Conservation (phyloP, 2,329 filamentous ascomycete genomes). For the Zymoseptoria passerinii region DNA sequence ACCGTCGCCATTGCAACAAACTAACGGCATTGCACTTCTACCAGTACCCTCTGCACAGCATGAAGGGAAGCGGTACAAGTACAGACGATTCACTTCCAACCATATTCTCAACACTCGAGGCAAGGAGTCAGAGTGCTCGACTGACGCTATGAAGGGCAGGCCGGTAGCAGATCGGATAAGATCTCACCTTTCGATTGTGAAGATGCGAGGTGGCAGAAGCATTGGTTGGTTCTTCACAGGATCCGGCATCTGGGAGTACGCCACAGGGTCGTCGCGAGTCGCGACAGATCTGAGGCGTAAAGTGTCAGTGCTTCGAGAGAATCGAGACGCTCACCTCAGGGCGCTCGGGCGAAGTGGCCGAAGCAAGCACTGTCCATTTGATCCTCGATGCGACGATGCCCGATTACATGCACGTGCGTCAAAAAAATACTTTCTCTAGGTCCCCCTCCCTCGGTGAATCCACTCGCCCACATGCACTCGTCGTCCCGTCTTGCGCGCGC, state of each 20-base stretch:
- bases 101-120: not conserved
- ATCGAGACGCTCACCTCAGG: not conserved
- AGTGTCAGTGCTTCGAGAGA: not conserved
- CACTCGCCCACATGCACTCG: not conserved
- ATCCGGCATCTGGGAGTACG: not conserved
- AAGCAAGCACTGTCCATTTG: not conserved
- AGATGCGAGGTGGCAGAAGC: not conserved
- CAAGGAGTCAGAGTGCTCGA: not conserved
- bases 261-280: not conserved
- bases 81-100: not conserved
- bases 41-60: not conserved
- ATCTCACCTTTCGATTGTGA: not conserved
- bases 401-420: not conserved
- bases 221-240: not conserved
- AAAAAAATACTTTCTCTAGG: not conserved
- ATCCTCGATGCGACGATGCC: not conserved
- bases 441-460: not conserved
- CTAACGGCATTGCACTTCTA: not conserved
- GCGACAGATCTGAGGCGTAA: not conserved
- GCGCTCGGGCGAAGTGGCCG: not conserved
- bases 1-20: not conserved
- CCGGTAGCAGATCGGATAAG: not conserved
- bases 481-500: not conserved
- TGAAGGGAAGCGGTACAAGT: not conserved
- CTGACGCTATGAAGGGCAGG: not conserved